phyloP scores from a whole-genome alignment of 768 basidiomycete genomes.

The Phlebiopsis gigantea region DNA sequence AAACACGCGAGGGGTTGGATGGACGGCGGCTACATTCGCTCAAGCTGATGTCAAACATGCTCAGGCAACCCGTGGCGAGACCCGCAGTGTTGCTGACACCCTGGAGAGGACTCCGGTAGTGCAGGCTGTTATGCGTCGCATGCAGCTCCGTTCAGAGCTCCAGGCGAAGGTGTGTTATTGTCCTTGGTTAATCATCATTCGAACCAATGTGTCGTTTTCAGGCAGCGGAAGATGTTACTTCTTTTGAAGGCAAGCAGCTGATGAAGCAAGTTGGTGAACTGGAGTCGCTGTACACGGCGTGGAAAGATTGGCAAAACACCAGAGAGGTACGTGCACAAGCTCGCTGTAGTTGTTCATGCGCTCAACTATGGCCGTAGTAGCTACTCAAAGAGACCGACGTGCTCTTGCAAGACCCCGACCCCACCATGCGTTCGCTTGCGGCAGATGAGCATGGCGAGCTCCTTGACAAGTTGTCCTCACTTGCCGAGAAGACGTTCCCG shows the following conservation, averaged over 20 bases:
- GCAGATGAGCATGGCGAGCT: constrained; percentile 56
- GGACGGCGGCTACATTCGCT: background rate
- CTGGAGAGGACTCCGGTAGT: constrained; percentile 19
- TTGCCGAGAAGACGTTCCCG: constrained; percentile 49
- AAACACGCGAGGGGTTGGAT: background rate
- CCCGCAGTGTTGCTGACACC: background rate
- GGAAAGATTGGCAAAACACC: constrained; percentile 57
- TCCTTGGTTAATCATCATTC: background rate
- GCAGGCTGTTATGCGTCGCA: constrained; percentile 18
- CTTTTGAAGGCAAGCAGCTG: constrained; percentile 49
- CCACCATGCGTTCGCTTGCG: constrained; percentile 70
- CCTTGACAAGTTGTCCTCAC: constrained; percentile 23
- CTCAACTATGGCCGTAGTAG: constrained; percentile 35
- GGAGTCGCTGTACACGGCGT: constrained; percentile 61
- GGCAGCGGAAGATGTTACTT: constrained; percentile 50
- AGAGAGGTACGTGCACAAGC: constrained; percentile 43
- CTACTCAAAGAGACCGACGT: constrained; percentile 55
- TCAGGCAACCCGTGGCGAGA: background rate
- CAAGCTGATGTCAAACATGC: background rate
- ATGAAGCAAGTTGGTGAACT: constrained; percentile 64
- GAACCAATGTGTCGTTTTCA: constrained; percentile 16
- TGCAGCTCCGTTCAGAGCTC: constrained; percentile 19
- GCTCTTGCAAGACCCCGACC: constrained; percentile 70
- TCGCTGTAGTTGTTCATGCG: background rate
- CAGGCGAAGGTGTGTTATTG: constrained; percentile 19